These are phyloP conservation scores for Fallopia convolvulus DNA, from an alignment of 148 eudicot species.

Conservation along the genomic window DNA sequence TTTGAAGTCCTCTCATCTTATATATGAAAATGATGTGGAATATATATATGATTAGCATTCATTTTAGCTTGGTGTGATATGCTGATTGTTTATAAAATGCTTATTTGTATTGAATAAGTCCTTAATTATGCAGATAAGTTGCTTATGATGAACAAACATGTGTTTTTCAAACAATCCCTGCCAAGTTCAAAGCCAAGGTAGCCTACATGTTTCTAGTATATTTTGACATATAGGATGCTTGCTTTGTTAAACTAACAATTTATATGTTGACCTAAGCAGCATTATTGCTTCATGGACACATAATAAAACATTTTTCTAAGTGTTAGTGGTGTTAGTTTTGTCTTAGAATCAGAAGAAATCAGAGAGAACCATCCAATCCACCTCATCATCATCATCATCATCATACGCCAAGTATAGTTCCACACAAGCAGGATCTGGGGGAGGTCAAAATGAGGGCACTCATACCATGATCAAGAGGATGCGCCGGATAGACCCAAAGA, in stretches of 20 bases:
- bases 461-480: too few species aligned
- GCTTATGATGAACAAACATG: background rate
- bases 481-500: too few species aligned
- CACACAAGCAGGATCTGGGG: too few species aligned
- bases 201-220: too few species aligned
- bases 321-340: background rate
- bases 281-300: background rate
- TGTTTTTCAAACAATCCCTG: background rate
- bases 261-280: background rate
- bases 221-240: too few species aligned
- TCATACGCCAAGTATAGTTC: too few species aligned
- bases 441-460: too few species aligned
- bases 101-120: background rate
- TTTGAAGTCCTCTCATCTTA: too few species aligned
- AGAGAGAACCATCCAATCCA: background rate
- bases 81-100: background rate
- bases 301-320: background rate
- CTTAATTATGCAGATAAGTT: background rate
- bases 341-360: background rate
- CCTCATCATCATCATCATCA: background rate
- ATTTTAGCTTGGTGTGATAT: too few species aligned
- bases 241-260: background rate
- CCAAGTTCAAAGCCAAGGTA: too few species aligned
- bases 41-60: too few species aligned
- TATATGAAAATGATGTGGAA: too few species aligned